A percentile compares a stretch with the other conserved stretches of the same genome.
These are phyloP conservation scores for Boletus patriciae DNA, from an alignment of 768 basidiomycete genomes.

Conservation along the genomic window DNA sequence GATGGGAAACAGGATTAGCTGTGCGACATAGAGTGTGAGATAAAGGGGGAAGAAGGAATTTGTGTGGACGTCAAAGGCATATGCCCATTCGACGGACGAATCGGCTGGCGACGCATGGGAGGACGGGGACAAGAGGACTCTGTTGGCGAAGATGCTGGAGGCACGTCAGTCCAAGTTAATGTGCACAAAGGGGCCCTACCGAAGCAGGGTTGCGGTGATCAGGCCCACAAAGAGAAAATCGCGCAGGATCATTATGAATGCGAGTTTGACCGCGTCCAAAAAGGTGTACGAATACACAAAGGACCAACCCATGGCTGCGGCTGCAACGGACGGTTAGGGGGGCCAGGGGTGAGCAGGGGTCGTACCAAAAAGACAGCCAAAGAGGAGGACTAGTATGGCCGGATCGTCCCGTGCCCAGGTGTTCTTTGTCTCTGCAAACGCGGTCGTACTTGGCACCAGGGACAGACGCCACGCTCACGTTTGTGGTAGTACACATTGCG, in stretches of 20 bases:
- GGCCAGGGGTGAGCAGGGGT: not conserved
- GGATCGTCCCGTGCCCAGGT: constrained; percentile 98
- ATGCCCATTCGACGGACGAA: constrained; percentile 84
- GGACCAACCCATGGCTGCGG: constrained; percentile 83
- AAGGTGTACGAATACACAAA: constrained; percentile 71
- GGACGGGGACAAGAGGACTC: constrained; percentile 65
- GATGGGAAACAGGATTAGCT: constrained; percentile 82
- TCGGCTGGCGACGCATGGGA: constrained; percentile 71
- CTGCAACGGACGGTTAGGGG: constrained; percentile 38
- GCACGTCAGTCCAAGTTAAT: constrained; percentile 12
- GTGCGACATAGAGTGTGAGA: constrained; percentile 84
- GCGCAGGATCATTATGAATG: constrained; percentile 80
- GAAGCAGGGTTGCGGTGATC: constrained; percentile 72
- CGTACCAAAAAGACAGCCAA: constrained; percentile 71
- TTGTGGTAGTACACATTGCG: constrained; percentile 98
- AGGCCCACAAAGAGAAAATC: constrained; percentile 84
- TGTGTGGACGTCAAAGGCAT: constrained; percentile 95
- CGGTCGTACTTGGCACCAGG: not conserved
- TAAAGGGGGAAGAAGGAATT: constrained; percentile 96
- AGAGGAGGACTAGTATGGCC: constrained; percentile 86
- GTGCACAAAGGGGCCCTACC: constrained; percentile 42
- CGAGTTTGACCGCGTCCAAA: constrained; percentile 58
- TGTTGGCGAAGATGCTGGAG: constrained; percentile 68
- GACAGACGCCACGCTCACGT: constrained; percentile 50
- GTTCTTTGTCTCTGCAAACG: constrained; percentile 84